Base-by-base conservation (phyloP, 1,284 basidiomycete species). In the Tranzscheliella williamsii region DNA sequence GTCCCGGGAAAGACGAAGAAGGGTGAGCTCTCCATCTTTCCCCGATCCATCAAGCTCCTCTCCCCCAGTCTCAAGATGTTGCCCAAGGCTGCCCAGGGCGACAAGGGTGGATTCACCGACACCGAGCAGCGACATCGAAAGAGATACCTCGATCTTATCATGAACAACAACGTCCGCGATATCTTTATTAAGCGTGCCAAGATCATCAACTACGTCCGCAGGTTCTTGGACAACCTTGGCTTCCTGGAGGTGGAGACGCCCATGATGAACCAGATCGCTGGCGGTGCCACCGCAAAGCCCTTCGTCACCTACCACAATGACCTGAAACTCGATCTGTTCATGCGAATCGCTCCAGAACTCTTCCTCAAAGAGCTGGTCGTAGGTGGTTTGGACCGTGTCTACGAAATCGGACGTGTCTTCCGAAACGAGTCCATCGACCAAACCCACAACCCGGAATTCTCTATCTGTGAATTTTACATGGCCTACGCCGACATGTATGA, bases 401-500 rank as follows among this genome's bases (percentile, higher is more conserved):
- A 93, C 81, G 94, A 98, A 81, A 96, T 98, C 62, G 95, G 94
- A 6, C 87, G 94, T 42, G 93, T 97, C 24, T 99, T 98, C 85
- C 83, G 95, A 47, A 99, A 98, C 80, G 95, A 99, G 79, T 90
- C 92, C 42, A 99, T 99, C 78, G 95, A 99, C 81, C 83, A 97
- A 72, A 99, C 94, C 27, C 73, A 76, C 67, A 69, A 75, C 69
- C 77, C 77, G 24, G 74, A 76, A 52, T 78, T 78, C 46, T 91
- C 91, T 17, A 95, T 97, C 80, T 98, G 94, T 84, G 94, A 99
- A 82, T 98, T 99, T 81, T 98, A 98, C 79, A 98, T 99, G 94
- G 94, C 94, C 22, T 98, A 97, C 76, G 94, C 94, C 60, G 94
- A 98, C 80, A 95, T 96, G 91, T 90, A 93, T 82, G 95, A 98